Conservation (phyloP, 2,329 filamentous ascomycete species). For the Aspergillus sp. region DNA sequence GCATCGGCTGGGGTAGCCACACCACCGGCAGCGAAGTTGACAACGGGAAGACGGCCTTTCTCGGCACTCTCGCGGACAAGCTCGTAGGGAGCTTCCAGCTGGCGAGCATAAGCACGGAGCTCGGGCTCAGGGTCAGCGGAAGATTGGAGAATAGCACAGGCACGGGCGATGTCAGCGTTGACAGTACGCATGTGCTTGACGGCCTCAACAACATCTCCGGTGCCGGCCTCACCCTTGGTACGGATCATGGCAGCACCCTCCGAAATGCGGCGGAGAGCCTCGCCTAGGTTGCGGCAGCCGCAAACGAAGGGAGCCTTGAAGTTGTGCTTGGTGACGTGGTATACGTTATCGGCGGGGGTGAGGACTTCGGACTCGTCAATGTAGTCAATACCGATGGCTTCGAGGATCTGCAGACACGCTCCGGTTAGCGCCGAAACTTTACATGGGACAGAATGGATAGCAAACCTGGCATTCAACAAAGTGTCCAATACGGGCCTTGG, state of each 20-base stretch:
- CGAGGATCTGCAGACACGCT: conserved; percentile 67
- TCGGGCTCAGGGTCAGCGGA: conserved; percentile 61
- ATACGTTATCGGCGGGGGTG: conserved; percentile 84
- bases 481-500: conserved; percentile 96
- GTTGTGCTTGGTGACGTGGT: conserved; percentile 85
- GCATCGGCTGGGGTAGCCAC: conserved; percentile 99
- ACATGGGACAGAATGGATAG: not conserved
- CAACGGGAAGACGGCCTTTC: conserved; percentile 84
- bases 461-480: conserved; percentile 88
- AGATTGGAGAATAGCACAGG: conserved; percentile 53
- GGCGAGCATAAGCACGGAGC: conserved; percentile 74
- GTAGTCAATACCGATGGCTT: conserved; percentile 93
- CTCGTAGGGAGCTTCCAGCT: conserved; percentile 74
- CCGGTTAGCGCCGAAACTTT: not conserved
- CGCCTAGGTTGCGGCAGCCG: conserved; percentile 89
- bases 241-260: conserved; percentile 99
- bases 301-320: conserved; percentile 92
- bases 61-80: conserved; percentile 84
- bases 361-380: conserved; percentile 98
- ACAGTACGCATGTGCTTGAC: conserved; percentile 95
- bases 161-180: conserved; percentile 75
- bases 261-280: conserved; percentile 84
- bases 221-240: conserved; percentile 97
- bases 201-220: conserved; percentile 94
- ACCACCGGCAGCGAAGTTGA: conserved; percentile 97